Conservation (phyloP, 1,284 basidiomycete genomes). For the Irpex sp. region DNA sequence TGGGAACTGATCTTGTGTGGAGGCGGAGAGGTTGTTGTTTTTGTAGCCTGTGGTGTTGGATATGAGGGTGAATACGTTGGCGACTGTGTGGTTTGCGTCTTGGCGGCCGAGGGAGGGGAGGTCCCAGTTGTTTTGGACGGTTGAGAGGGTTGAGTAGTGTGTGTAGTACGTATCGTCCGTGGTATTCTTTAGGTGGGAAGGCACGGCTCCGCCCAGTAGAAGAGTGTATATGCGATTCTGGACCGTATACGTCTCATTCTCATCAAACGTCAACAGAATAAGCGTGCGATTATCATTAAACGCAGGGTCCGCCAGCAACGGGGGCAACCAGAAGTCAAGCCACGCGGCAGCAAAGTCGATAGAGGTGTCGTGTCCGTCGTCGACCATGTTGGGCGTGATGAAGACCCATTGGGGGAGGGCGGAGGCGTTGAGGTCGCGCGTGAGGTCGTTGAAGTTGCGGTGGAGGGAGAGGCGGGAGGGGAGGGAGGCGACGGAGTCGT, state of each 20-base stretch:
- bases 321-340: constrained; percentile 51
- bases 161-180: constrained; percentile 56
- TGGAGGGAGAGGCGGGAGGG: constrained; percentile 43
- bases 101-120: constrained; percentile 55
- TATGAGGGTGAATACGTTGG: constrained; percentile 48
- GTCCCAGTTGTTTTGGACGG: constrained; percentile 64
- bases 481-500: constrained; percentile 42
- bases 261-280: constrained; percentile 54
- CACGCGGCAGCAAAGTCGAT: constrained; percentile 46
- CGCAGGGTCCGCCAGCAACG: constrained; percentile 41
- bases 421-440: constrained; percentile 46
- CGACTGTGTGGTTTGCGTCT: constrained; percentile 44
- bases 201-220: constrained; percentile 52
- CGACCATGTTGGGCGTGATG: constrained; percentile 62
- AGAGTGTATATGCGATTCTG: constrained; percentile 49
- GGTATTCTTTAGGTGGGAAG: constrained; percentile 38
- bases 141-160: constrained; percentile 62
- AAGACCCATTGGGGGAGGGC: constrained; percentile 60
- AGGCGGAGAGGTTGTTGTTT: constrained; percentile 29
- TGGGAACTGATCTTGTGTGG: constrained; percentile 21
- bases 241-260: constrained; percentile 45
- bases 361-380: constrained; percentile 61
- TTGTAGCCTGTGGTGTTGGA: constrained; percentile 36
- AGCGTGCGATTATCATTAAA: constrained; percentile 53
- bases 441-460: constrained; percentile 65